Percentiles rank a stretch among this genome's conserved stretches.
Evolutionary conservation across 768 basidiomycete genomes (phyloP).

Genomic region (Boletales sp.): DNA sequence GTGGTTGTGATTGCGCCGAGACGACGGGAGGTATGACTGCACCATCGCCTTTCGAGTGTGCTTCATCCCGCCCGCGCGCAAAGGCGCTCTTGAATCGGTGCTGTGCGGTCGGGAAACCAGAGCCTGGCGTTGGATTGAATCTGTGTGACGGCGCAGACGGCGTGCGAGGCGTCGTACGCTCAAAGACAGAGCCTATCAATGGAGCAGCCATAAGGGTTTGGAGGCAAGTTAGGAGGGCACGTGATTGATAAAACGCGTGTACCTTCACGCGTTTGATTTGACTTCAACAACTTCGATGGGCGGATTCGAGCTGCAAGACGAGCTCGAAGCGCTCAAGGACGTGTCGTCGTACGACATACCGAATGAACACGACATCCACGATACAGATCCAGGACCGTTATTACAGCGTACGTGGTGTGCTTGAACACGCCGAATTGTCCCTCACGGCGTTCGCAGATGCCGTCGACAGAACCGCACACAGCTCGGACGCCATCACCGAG

Average conservation of each 20-base stretch:
- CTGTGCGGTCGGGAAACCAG: conserved; percentile 61
- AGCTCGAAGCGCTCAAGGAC: conserved; percentile 64
- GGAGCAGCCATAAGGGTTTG: too few relatives aligned
- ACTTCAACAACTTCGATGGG: conserved; percentile 30
- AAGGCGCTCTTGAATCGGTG: too few relatives aligned
- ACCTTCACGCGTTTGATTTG: conserved; percentile 5
- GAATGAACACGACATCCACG: conserved; percentile 61
- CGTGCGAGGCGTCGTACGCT: too few relatives aligned
- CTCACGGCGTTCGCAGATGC: conserved; percentile 47
- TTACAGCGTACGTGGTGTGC: conserved; percentile 50
- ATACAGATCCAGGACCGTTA: conserved; percentile 50
- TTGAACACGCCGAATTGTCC: neutral
- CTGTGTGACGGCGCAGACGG: conserved; percentile 21
- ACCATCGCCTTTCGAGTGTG: too few relatives aligned
- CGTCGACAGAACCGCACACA: conserved; percentile 76
- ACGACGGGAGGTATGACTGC: too few relatives aligned
- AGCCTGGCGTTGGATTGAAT: conserved; percentile 21
- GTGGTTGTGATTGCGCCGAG: too few relatives aligned
- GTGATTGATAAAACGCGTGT: too few relatives aligned
- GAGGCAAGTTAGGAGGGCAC: too few relatives aligned
- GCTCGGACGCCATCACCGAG: conserved; percentile 68
- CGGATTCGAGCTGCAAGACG: conserved; percentile 76
- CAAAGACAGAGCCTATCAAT: too few relatives aligned
- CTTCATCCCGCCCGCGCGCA: too few relatives aligned
- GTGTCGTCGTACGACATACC: conserved; percentile 59